Percentiles rank a stretch among this genome's conserved stretches.
Conservation (phyloP, 495 filamentous ascomycete genomes). For the Tuber brumale region DNA sequence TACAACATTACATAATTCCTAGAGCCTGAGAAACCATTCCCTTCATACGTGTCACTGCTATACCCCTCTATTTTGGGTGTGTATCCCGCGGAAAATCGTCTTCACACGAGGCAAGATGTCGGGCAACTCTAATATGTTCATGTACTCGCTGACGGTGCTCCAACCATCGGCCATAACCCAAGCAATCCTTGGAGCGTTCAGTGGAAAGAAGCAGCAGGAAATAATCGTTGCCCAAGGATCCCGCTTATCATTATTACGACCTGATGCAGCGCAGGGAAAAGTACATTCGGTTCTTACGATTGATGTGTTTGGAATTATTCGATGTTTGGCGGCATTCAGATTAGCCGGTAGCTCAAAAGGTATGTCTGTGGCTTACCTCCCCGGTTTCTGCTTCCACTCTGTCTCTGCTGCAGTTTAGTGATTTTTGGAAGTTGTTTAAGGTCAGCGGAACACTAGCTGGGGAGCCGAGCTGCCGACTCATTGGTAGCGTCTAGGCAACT, state of each 20-base stretch:
- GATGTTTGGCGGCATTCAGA: slow-evolving; percentile 77
- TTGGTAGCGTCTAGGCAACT: slow-evolving; percentile 41
- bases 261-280: slow-evolving; percentile 76
- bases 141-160: slow-evolving; percentile 93
- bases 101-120: slow-evolving; percentile 63
- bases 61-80: slow-evolving; percentile 10
- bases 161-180: slow-evolving; percentile 80
- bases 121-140: slow-evolving; percentile 92
- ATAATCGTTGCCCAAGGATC: slow-evolving; percentile 92
- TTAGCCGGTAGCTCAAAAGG: slow-evolving; percentile 92
- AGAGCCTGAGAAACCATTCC: neutral
- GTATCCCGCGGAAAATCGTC: slow-evolving; percentile 19
- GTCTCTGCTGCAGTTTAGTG: slow-evolving; percentile 82
- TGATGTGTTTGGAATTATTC: slow-evolving; percentile 92
- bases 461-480: neutral
- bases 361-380: slow-evolving; percentile 51
- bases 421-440: slow-evolving; percentile 51
- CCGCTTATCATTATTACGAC: slow-evolving; percentile 76
- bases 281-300: slow-evolving; percentile 77
- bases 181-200: slow-evolving; percentile 87
- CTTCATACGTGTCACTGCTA: neutral
- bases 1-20: neutral
- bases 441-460: slow-evolving; percentile 34
- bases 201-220: slow-evolving; percentile 91
- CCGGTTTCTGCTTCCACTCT: slow-evolving; percentile 44